Conservation (phyloP, 805 yeast genomes). For the Candida jianshihensis region DNA sequence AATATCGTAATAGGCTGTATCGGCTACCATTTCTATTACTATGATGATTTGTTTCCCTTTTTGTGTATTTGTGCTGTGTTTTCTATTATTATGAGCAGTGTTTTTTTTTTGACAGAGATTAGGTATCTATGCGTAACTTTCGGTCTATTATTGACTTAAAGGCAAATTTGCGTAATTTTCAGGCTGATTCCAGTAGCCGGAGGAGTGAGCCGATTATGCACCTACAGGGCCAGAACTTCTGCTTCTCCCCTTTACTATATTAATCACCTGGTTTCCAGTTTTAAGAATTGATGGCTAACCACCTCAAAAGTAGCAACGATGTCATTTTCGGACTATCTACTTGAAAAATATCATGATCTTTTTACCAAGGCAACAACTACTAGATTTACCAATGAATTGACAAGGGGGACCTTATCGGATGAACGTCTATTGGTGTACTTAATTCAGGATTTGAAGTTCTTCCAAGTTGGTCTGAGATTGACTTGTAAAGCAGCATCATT, state of each 20-base stretch:
- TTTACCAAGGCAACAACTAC: conserved; percentile 12
- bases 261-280: too few species aligned
- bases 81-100: too few species aligned
- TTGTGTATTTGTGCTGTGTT: background rate
- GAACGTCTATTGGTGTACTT: background rate
- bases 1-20: conserved; percentile 65
- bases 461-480: conserved; percentile 34
- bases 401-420: conserved; percentile 30
- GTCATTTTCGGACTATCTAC: conserved; percentile 6
- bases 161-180: too few species aligned
- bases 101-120: too few species aligned
- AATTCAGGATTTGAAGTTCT: conserved; percentile 29
- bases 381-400: conserved; percentile 13
- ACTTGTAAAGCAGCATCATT: conserved; percentile 37
- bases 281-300: too few species aligned
- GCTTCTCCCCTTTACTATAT: too few species aligned
- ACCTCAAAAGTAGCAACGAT: too few species aligned
- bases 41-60: background rate
- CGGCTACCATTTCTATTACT: conserved; percentile 50
- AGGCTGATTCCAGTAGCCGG: too few species aligned
- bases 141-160: too few species aligned
- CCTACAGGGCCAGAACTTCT: too few species aligned
- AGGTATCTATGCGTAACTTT: too few species aligned
- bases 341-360: background rate
- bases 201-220: too few species aligned